Percentiles rank a stretch among this genome's conserved stretches.
Evolutionary conservation across 2,329 filamentous ascomycete genomes (phyloP).

Genomic region (Chalara sp.): DNA sequence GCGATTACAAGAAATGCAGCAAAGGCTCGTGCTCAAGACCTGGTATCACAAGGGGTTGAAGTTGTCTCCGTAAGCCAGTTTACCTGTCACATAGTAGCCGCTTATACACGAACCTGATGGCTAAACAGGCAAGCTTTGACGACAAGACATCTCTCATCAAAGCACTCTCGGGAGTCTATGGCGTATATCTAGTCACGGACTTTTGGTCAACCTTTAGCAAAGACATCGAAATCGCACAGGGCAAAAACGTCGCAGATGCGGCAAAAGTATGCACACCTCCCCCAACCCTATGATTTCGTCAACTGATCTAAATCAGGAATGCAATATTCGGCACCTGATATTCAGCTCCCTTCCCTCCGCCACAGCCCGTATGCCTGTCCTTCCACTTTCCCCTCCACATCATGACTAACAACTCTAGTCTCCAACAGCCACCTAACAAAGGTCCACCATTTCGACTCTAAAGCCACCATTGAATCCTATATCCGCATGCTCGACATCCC

Average conservation of each 20-base stretch:
- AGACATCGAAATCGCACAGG: constrained; percentile 18
- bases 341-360: constrained; percentile 34
- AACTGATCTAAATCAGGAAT: constrained; percentile 16
- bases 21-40: too few species aligned
- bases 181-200: background rate
- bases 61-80: too few species aligned
- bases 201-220: background rate
- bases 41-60: too few species aligned
- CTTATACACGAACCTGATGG: too few species aligned
- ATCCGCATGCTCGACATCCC: constrained; percentile 29
- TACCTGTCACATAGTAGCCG: too few species aligned
- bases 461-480: constrained; percentile 28
- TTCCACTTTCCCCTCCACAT: too few species aligned
- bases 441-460: constrained; percentile 29
- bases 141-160: too few species aligned
- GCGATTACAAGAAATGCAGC: too few species aligned
- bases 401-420: constrained; percentile 15
- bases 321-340: constrained; percentile 35
- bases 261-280: constrained; percentile 24
- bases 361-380: constrained; percentile 15
- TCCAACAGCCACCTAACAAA: constrained; percentile 30
- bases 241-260: constrained; percentile 26
- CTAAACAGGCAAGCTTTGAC: too few species aligned
- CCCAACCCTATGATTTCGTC: too few species aligned
- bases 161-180: too few species aligned